Evolutionary conservation across 2,329 filamentous ascomycete species (phyloP).

Genomic region (Stemphylium lycopersici): DNA sequence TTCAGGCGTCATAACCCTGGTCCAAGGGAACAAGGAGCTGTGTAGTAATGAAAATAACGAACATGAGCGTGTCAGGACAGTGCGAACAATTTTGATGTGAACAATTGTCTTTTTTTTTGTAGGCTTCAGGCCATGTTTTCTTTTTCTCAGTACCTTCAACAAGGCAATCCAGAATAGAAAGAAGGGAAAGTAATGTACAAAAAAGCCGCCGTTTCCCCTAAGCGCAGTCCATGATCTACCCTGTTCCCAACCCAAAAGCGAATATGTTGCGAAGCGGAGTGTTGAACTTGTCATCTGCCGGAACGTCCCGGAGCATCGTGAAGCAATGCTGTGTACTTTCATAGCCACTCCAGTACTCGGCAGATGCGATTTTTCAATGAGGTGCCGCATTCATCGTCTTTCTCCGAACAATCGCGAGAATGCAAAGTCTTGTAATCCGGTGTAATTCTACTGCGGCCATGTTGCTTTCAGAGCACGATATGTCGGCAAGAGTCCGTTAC

Average conservation of each 20-base stretch:
- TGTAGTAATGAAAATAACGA: too few species aligned
- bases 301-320: not conserved
- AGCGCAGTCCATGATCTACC: too few species aligned
- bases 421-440: not conserved
- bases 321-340: conserved; percentile 1
- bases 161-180: too few species aligned
- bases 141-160: too few species aligned
- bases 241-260: too few species aligned
- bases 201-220: too few species aligned
- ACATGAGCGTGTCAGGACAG: too few species aligned
- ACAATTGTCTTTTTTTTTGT: too few species aligned
- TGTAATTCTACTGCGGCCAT: not conserved
- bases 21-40: conserved; percentile 53
- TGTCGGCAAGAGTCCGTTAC: not conserved
- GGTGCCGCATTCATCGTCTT: not conserved
- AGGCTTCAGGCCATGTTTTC: too few species aligned
- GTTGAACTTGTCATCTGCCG: too few species aligned
- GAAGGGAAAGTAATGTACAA: too few species aligned
- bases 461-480: not conserved
- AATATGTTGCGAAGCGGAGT: not conserved
- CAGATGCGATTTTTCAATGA: conserved; percentile 4
- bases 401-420: not conserved
- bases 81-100: too few species aligned
- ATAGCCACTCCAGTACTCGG: conserved; percentile 21
- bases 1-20: conserved; percentile 55